Percentiles rank a stretch among this genome's conserved stretches.
These are phyloP conservation scores for Coleophoma crateriformis DNA, from an alignment of 2,329 filamentous ascomycete genomes.

Conservation along the genomic window DNA sequence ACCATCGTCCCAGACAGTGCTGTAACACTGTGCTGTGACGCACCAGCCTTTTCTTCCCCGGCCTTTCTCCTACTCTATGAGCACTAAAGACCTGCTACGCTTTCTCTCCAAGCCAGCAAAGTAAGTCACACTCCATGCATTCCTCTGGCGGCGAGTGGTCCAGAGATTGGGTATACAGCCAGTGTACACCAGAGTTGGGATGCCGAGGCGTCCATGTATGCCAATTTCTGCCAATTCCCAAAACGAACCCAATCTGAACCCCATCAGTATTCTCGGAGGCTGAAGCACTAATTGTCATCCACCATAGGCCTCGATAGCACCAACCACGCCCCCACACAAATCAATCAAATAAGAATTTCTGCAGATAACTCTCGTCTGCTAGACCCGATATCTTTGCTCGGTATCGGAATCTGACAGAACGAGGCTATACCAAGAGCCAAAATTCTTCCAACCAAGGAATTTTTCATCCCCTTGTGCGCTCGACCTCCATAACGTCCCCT, in stretches of 20 bases:
- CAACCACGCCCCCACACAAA: constrained; percentile 32
- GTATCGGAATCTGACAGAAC: constrained; percentile 79
- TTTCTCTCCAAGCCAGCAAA: constrained; percentile 94
- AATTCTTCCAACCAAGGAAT: constrained; percentile 82
- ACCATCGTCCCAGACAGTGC: constrained; percentile 14
- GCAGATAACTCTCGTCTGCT: constrained; percentile 68
- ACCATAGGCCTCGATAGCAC: constrained; percentile 56
- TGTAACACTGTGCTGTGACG: constrained; percentile 15
- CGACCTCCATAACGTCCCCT: constrained; percentile 87
- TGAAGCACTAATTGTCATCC: constrained; percentile 3
- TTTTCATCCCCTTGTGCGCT: constrained; percentile 75
- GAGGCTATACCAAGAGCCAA: constrained; percentile 63
- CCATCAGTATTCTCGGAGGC: background rate
- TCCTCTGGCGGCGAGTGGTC: background rate
- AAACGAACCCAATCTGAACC: too few species aligned
- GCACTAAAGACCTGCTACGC: constrained; percentile 82
- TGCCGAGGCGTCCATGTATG: background rate
- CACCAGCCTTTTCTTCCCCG: constrained; percentile 2
- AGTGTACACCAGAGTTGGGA: too few species aligned
- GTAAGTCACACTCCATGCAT: constrained; percentile 44
- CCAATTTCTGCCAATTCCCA: background rate
- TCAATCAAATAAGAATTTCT: constrained; percentile 23
- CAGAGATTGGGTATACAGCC: too few species aligned
- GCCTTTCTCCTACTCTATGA: constrained; percentile 63
- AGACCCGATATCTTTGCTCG: constrained; percentile 75